Base-by-base conservation (phyloP, 177 flowering plant species). In the Vitis hybrid region DNA sequence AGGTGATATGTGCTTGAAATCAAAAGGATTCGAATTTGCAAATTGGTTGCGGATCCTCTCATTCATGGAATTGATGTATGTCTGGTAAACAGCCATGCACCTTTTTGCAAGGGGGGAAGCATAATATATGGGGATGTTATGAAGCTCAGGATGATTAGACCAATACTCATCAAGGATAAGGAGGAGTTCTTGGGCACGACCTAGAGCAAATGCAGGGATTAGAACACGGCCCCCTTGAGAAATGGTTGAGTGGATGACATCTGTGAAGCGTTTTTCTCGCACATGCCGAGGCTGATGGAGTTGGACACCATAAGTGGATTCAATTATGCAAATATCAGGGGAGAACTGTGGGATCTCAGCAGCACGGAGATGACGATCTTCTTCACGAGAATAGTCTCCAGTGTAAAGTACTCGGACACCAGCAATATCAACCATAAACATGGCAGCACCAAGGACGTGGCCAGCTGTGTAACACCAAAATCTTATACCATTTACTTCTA, bases 401-500 rank as follows among this genome's bases (percentile, higher is more conserved):
- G 98, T 93, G 74, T 95, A 95, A 60, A 95, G 96, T 51, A 95
- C 92, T 40, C 97, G 87, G 23, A 95, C 98, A 54, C 98, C 99
- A 51, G 99, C 99, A 70, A 93, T 93, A 76, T 95, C 99, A 62
- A 95, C 99, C 99, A 95, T 93, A 80, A 95, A 95, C 99, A 95
- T 95, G 64, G 99, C 99, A 74, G 98, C 98, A 70, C 99, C 99
- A 78, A 95, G 97, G 59, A 95, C 99, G 72, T 95, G 99, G 10
- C 99, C 98, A 67, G 98, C 99, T 54, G 99, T 93, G 70, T 95
- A 95, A 80, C 99, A 95, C 99, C 99, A 95, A 66, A 95, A 95
- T 45, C 96, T 89, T 49, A 95, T 90, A 17, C 97, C 99, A 72
- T 89, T 89, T 62, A 95, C 97, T 82, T 95, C 99, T 63, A 93